phyloP scores from a whole-genome alignment of 176 grass and related monocot genomes.

The Phragmites australis region DNA sequence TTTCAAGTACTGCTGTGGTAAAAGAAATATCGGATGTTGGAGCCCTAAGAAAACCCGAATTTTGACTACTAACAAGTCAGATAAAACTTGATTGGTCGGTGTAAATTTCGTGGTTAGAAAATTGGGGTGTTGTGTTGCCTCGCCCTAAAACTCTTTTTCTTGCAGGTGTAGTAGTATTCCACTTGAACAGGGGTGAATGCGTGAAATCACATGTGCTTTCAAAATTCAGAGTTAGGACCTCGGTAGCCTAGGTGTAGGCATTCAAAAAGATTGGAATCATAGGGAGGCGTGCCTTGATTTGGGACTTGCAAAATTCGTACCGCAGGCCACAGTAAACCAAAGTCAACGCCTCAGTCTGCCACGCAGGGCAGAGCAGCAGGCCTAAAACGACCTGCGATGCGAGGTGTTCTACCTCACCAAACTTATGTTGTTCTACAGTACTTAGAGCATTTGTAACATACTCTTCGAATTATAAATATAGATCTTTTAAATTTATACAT shows the following conservation, averaged over 20 bases:
- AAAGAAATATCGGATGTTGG: too few relatives aligned
- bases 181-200: neutral
- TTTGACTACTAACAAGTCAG: too few relatives aligned
- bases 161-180: neutral
- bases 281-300: neutral
- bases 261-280: neutral
- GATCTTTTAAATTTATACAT: too few relatives aligned
- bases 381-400: neutral
- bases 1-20: too few relatives aligned
- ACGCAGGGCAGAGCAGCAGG: neutral
- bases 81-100: too few relatives aligned
- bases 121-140: too few relatives aligned
- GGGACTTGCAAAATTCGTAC: neutral
- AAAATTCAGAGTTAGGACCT: neutral
- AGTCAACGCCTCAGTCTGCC: constrained; percentile 41
- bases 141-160: too few relatives aligned
- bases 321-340: neutral
- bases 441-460: too few relatives aligned
- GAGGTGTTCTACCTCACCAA: neutral
- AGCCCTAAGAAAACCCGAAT: too few relatives aligned
- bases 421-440: too few relatives aligned
- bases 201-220: neutral
- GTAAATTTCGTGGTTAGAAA: too few relatives aligned
- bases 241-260: neutral
- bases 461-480: too few relatives aligned